These are phyloP conservation scores for Desmodesmus armatus DNA, from an alignment of 139 green algal genomes.

Conservation along the genomic window DNA sequence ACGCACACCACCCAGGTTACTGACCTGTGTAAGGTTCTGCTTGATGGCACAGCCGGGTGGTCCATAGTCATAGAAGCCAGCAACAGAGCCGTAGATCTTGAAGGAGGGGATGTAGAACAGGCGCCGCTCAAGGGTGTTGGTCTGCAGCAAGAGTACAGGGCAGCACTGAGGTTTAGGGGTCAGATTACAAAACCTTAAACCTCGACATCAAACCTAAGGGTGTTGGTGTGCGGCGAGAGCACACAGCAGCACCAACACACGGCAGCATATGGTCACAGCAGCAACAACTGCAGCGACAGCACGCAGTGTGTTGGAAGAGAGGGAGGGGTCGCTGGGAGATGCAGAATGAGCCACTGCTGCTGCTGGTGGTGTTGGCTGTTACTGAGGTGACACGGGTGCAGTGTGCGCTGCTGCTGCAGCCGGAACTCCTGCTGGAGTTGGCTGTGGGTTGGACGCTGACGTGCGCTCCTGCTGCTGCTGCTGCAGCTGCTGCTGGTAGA, in stretches of 20 bases:
- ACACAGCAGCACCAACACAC: no score
- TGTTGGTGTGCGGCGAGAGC: no score
- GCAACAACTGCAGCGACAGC: no score
- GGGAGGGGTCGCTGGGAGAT: no score
- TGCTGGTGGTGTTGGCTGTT: no score
- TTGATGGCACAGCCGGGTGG: slow-evolving; percentile 98
- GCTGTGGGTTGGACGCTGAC: no score
- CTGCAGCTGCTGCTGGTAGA: background rate
- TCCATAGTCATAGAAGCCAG: slow-evolving; percentile 98
- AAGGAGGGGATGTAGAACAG: slow-evolving; percentile 99
- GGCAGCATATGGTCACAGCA: no score
- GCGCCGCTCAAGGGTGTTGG: slow-evolving; percentile 86
- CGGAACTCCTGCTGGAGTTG: background rate
- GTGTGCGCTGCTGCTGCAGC: background rate
- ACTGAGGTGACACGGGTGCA: background rate
- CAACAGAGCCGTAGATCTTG: slow-evolving; percentile 98
- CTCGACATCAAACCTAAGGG: no score
- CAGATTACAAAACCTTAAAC: no score
- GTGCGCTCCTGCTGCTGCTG: background rate
- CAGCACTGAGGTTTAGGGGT: no score
- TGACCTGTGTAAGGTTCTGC: slow-evolving; percentile 89
- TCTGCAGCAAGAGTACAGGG: slow-evolving; percentile 51
- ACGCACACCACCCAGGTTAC: background rate
- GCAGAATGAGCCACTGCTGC: no score
- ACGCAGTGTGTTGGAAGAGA: no score